These are phyloP conservation scores for Solanum lycopersicoides DNA, from an alignment of 257 asterid species.

Conservation along the genomic window DNA sequence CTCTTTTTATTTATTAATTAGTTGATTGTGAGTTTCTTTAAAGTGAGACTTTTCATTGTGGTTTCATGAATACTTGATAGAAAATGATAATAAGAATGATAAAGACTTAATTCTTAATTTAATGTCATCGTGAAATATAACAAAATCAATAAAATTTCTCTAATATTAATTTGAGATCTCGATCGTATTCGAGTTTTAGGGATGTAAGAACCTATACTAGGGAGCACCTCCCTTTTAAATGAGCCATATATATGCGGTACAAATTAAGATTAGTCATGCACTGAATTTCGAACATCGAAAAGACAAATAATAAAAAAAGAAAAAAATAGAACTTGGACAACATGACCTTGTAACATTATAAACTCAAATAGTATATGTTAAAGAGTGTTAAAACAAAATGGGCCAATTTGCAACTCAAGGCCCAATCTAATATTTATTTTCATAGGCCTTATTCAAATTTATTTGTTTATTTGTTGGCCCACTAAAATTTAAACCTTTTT, in stretches of 20 bases:
- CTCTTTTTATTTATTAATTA: neutral
- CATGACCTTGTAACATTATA: no score
- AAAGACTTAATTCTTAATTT: neutral
- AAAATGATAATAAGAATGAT: neutral
- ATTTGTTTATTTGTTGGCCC: no score
- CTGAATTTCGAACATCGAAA: neutral
- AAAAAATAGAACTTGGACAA: no score
- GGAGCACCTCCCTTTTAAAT: neutral
- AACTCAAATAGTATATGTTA: no score
- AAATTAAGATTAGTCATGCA: neutral
- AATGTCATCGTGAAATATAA: neutral
- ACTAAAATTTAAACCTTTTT: no score
- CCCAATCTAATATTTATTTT: neutral
- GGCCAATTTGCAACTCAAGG: neutral
- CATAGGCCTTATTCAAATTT: neutral
- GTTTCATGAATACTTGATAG: fast-evolving
- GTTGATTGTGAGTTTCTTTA: neutral
- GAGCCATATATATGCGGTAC: neutral
- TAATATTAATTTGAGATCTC: neutral
- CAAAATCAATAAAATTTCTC: neutral
- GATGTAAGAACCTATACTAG: neutral
- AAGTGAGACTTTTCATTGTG: neutral
- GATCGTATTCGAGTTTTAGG: neutral
- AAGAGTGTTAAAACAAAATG: neutral
- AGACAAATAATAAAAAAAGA: no score